phyloP scores from a whole-genome alignment of 805 yeast species.

The Saturnispora kantuleensis region DNA sequence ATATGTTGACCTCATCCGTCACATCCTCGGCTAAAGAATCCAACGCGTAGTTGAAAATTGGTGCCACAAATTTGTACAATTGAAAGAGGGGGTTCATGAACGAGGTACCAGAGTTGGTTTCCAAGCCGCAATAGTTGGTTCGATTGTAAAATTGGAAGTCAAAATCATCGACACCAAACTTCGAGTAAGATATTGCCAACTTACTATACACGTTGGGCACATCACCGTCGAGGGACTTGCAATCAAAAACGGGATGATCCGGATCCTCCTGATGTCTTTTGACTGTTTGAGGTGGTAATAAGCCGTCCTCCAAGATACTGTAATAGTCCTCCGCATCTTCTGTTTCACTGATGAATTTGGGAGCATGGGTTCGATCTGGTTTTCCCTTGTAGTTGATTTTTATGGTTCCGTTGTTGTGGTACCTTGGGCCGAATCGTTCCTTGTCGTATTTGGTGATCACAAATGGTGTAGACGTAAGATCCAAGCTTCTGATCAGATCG shows the following conservation, averaged over 20 bases:
- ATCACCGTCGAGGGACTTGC: constrained; percentile 26
- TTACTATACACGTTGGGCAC: constrained; percentile 70
- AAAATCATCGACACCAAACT: constrained; percentile 89
- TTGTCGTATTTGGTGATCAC: constrained; percentile 45
- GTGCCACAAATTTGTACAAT: constrained; percentile 67
- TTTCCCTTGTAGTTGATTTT: constrained; percentile 28
- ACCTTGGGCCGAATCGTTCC: constrained; percentile 47
- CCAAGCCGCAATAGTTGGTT: constrained; percentile 74
- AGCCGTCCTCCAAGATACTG: constrained; percentile 8
- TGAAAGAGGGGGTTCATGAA: constrained; percentile 74
- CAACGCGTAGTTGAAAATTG: constrained; percentile 55
- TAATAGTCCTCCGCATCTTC: constrained; percentile 23
- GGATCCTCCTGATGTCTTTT: constrained; percentile 11
- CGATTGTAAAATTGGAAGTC: constrained; percentile 79
- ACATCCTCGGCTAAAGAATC: constrained; percentile 46
- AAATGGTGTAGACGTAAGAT: constrained; percentile 26
- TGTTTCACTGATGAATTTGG: constrained; percentile 56
- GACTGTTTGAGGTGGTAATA: constrained; percentile 8
- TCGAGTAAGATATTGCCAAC: constrained; percentile 70
- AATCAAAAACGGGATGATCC: constrained; percentile 20
- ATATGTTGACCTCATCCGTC: constrained; percentile 37
- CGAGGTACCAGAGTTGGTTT: constrained; percentile 72
- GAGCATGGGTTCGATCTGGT: constrained; percentile 23
- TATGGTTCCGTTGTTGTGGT: constrained; percentile 26
- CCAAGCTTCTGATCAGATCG: constrained; percentile 32